A percentile compares a stretch with the other conserved stretches of the same genome.
Conservation (phyloP, 345 rosid species). For the Pugionium dolabratum region DNA sequence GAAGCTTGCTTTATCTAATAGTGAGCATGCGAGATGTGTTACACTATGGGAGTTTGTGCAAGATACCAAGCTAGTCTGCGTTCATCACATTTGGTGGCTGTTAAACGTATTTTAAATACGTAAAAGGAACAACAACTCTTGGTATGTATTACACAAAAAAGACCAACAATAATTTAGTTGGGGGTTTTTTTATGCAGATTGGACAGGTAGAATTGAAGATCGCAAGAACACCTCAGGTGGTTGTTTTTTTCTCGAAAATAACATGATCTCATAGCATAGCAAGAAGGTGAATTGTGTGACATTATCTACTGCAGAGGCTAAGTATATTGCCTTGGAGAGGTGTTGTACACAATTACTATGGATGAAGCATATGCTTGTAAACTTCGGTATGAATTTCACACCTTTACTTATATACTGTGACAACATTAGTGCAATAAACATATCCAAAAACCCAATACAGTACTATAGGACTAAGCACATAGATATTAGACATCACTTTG, state of each 20-base stretch:
- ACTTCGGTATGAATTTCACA: too few species aligned
- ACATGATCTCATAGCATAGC: background rate
- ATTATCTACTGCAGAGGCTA: too few species aligned
- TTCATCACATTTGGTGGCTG: background rate
- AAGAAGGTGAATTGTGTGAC: too few species aligned
- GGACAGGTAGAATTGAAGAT: background rate
- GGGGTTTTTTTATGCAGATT: background rate
- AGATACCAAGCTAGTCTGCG: constrained; percentile 29
- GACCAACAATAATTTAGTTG: background rate
- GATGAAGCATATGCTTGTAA: too few species aligned
- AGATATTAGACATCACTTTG: too few species aligned
- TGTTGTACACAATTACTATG: too few species aligned
- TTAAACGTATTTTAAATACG: background rate
- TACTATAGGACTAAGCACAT: too few species aligned
- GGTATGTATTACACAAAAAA: background rate
- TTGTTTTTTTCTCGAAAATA: background rate
- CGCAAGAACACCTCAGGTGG: background rate
- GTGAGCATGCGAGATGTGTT: background rate
- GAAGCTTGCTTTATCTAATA: background rate
- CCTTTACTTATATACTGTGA: too few species aligned
- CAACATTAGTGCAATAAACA: too few species aligned
- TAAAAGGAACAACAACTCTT: background rate
- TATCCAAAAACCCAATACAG: too few species aligned
- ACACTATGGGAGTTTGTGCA: background rate
- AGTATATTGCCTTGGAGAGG: too few species aligned